Conservation (phyloP, 2,329 filamentous ascomycete genomes). For the Ophiocordyceps camponoti-floridani region DNA sequence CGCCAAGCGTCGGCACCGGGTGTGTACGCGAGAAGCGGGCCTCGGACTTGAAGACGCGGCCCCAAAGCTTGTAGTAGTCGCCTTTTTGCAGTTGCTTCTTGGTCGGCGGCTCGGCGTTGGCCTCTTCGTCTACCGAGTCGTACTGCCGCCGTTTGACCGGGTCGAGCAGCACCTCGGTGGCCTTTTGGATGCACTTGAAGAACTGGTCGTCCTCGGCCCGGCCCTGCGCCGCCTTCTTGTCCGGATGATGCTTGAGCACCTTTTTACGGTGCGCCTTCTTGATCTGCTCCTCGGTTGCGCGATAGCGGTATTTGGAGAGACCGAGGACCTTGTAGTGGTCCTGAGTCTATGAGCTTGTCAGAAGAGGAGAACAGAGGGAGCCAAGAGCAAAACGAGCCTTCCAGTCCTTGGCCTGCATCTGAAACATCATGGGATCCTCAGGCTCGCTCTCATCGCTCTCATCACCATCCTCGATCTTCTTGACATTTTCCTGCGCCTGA, state of each 20-base stretch:
- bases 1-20: conserved; percentile 73
- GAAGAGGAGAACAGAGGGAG: background rate
- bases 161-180: conserved; percentile 82
- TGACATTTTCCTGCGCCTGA: conserved; percentile 83
- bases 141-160: conserved; percentile 85
- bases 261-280: conserved; percentile 99
- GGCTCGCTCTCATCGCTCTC: conserved; percentile 82
- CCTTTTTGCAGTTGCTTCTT: conserved; percentile 80
- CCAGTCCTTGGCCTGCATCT: conserved; percentile 96
- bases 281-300: conserved; percentile 93
- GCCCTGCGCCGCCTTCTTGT: conserved; percentile 92
- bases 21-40: conserved; percentile 81
- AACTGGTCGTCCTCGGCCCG: conserved; percentile 86
- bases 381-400: conserved; percentile 43
- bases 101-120: conserved; percentile 76
- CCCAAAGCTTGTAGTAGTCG: conserved; percentile 94
- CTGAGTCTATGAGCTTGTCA: conserved; percentile 44
- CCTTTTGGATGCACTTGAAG: conserved; percentile 99
- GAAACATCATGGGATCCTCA: conserved; percentile 83
- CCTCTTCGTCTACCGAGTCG: conserved; percentile 88
- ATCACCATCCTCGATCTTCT: conserved; percentile 87
- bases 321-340: conserved; percentile 97
- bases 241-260: conserved; percentile 95
- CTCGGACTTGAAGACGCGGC: conserved; percentile 77
- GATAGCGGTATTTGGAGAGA: conserved; percentile 78